Conservation (phyloP, 75 land plant species). For the Larix kaempferi region DNA sequence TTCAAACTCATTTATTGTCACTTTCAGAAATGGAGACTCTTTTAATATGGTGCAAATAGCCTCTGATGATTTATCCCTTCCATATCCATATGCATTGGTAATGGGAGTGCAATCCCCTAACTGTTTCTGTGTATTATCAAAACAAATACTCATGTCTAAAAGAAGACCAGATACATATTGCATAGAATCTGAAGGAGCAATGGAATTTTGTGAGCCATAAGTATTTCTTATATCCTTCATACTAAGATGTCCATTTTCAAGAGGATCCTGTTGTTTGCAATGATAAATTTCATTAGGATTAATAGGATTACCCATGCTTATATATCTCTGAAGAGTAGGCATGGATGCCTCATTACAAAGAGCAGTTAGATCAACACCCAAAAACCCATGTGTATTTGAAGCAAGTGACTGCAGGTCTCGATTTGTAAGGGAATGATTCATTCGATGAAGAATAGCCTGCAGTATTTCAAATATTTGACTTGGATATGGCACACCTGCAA, state of each 20-base stretch:
- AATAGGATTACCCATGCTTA: slow-evolving; percentile 11
- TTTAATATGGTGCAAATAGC: not conserved
- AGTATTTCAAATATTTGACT: slow-evolving; percentile 72
- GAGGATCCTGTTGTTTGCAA: not conserved
- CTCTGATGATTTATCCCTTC: not conserved
- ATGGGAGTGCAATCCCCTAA: not conserved
- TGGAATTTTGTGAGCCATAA: not conserved
- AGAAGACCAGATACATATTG: not conserved
- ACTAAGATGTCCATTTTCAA: not conserved
- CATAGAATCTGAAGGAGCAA: not conserved
- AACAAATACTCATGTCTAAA: slow-evolving; percentile 1
- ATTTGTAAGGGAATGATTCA: slow-evolving; percentile 59
- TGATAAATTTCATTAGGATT: too few species aligned
- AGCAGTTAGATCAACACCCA: slow-evolving; percentile 86
- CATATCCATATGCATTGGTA: not conserved
- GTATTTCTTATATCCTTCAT: not conserved
- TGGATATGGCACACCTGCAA: too few species aligned
- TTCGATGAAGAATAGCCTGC: slow-evolving; percentile 36
- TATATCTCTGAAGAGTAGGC: too few species aligned
- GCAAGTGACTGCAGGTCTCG: slow-evolving; percentile 59
- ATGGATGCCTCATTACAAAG: slow-evolving; percentile 96
- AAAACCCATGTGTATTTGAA: slow-evolving; percentile 85
- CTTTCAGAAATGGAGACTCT: slow-evolving; percentile 13
- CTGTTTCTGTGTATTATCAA: not conserved
- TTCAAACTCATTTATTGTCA: slow-evolving; percentile 74